These are phyloP conservation scores for Leccinum fibrillosum DNA, from an alignment of 768 basidiomycete genomes.

Conservation along the genomic window DNA sequence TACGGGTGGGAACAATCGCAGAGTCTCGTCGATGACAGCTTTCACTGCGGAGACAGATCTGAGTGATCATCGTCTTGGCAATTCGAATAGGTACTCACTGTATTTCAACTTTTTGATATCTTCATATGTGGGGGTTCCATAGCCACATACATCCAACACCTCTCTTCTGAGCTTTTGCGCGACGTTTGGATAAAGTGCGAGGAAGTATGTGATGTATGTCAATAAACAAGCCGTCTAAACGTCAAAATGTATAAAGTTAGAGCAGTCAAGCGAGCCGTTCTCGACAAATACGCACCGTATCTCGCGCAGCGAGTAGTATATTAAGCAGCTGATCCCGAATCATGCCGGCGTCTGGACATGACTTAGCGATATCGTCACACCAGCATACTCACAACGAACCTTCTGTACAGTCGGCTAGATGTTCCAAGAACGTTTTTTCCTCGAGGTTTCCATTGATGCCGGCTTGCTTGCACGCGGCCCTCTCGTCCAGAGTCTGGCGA, in stretches of 20 bases:
- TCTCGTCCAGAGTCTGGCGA: slow-evolving; percentile 46
- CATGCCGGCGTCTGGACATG: slow-evolving; percentile 49
- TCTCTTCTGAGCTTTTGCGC: slow-evolving; percentile 53
- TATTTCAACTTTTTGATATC: slow-evolving; percentile 61
- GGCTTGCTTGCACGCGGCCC: slow-evolving; percentile 34
- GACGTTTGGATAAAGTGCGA: slow-evolving; percentile 63
- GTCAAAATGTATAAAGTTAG: neutral
- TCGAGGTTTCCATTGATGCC: slow-evolving; percentile 39
- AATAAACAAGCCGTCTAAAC: slow-evolving; percentile 63
- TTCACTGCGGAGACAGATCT: slow-evolving; percentile 43
- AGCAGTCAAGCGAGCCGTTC: neutral
- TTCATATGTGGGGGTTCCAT: slow-evolving; percentile 51
- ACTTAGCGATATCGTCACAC: slow-evolving; percentile 3
- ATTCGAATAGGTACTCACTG: slow-evolving; percentile 38
- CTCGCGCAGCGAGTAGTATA: slow-evolving; percentile 72
- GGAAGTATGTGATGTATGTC: slow-evolving; percentile 67
- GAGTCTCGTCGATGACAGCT: slow-evolving; percentile 75
- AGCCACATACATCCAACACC: slow-evolving; percentile 54
- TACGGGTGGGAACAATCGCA: slow-evolving; percentile 77
- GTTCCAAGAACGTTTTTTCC: slow-evolving; percentile 64
- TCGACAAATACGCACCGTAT: slow-evolving; percentile 52
- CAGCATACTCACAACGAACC: slow-evolving; percentile 36
- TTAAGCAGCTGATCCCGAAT: slow-evolving; percentile 79
- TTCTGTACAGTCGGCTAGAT: slow-evolving; percentile 62
- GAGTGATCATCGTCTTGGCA: neutral